phyloP scores from a whole-genome alignment of 352 stramenopile species.

The Pythium volutum region DNA sequence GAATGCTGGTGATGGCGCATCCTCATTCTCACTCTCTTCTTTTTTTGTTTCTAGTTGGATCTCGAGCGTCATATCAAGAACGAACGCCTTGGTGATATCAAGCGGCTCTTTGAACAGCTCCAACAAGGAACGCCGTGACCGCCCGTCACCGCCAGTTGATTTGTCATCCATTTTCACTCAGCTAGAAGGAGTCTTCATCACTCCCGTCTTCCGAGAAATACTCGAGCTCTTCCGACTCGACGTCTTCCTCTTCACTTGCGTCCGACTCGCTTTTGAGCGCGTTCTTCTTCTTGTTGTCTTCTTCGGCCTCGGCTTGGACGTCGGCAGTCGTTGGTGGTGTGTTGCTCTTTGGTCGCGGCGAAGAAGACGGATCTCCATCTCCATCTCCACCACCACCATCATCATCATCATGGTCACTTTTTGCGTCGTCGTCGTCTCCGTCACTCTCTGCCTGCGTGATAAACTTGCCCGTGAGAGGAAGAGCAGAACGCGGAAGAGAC shows the following conservation, averaged over 20 bases:
- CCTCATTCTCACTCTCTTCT: neutral
- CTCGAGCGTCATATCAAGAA: conserved; percentile 68
- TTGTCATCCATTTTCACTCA: neutral
- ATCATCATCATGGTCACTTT: neutral
- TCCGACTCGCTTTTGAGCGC: conserved; percentile 47
- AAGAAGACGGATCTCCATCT: neutral
- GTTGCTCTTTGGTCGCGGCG: neutral
- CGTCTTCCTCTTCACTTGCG: conserved; percentile 56
- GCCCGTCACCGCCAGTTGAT: neutral
- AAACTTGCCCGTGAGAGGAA: conserved; percentile 6
- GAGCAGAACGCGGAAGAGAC: neutral
- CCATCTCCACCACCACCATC: neutral
- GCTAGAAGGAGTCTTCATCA: conserved; percentile 78
- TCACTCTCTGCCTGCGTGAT: conserved; percentile 17
- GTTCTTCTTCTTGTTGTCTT: conserved; percentile 44
- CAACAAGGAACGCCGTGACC: conserved; percentile 45
- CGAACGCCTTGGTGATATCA: conserved; percentile 67
- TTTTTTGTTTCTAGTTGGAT: conserved; percentile 38
- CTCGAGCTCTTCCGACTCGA: conserved; percentile 74
- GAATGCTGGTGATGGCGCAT: neutral
- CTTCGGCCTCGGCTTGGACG: conserved; percentile 17
- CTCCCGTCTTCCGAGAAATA: conserved; percentile 83
- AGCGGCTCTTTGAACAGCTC: conserved; percentile 72
- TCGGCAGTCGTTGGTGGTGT: conserved; percentile 3
- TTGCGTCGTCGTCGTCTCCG: neutral